phyloP scores from a whole-genome alignment of 1,284 basidiomycete genomes.

The Apiotrichum sp. region DNA sequence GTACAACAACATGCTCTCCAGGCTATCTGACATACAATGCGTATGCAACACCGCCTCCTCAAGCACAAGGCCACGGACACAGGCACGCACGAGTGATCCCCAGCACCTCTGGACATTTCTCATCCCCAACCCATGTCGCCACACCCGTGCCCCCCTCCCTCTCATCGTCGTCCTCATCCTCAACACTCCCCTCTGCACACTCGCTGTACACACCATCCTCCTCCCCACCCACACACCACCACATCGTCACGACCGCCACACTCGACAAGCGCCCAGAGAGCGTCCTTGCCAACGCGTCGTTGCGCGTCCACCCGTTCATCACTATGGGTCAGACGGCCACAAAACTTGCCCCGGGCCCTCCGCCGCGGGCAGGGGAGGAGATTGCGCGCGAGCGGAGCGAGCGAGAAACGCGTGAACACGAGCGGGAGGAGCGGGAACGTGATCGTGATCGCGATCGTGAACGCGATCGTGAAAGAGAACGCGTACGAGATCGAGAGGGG shows the following conservation, averaged over 20 bases:
- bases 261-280: conserved; percentile 4
- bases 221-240: background rate
- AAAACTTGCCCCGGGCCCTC: background rate
- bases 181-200: background rate
- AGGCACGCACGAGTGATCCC: too few relatives aligned
- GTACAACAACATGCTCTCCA: too few relatives aligned
- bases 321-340: conserved; percentile 9
- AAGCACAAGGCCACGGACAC: too few relatives aligned
- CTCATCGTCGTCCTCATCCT: background rate
- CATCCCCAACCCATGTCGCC: too few relatives aligned
- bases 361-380: background rate
- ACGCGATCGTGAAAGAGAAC: background rate
- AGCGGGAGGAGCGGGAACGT: background rate
- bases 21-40: too few relatives aligned
- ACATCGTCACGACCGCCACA: background rate
- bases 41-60: too few relatives aligned
- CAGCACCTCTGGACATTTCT: too few relatives aligned
- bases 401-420: background rate
- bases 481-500: background rate
- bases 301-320: conserved; percentile 14
- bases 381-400: background rate
- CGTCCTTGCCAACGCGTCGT: conserved; percentile 4
- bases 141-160: background rate
- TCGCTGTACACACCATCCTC: background rate
- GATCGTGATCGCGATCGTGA: background rate